Conservation (phyloP, 1,284 basidiomycete genomes). For the Rhizoctonia solani region DNA sequence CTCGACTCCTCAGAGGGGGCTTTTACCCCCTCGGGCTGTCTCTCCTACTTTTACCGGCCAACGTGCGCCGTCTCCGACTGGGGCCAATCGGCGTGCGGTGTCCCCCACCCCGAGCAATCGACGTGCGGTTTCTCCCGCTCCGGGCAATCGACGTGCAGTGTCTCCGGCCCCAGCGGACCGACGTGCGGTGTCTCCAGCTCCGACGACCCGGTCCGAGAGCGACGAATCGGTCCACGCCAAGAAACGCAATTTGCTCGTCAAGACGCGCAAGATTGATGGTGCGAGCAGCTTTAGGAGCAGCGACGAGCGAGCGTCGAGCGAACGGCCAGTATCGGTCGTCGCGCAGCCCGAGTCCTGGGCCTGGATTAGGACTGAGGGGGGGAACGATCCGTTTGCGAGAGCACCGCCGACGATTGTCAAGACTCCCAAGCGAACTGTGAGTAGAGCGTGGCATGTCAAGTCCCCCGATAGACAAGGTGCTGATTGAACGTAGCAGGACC, state of each 20-base stretch:
- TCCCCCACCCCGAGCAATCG: too few species aligned
- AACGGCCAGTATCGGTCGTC: background rate
- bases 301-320: conserved; percentile 14
- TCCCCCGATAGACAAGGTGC: too few species aligned
- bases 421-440: conserved; percentile 12
- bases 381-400: conserved; percentile 33
- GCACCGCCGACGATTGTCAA: conserved; percentile 31
- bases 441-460: too few species aligned
- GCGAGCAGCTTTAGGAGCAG: conserved; percentile 24
- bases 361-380: conserved; percentile 5
- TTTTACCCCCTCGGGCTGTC: background rate
- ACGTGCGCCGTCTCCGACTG: too few species aligned
- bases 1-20: background rate
- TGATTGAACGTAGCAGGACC: conserved; percentile 16
- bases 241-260: conserved; percentile 29
- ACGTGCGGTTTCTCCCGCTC: too few species aligned
- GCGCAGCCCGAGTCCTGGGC: background rate
- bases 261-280: conserved; percentile 27
- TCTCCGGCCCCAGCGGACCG: too few species aligned
- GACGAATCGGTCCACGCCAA: conserved; percentile 18
- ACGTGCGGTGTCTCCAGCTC: background rate
- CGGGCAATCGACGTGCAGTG: too few species aligned
- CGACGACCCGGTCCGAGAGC: conserved; percentile 5
- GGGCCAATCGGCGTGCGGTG: too few species aligned
- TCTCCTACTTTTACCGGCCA: background rate